These are phyloP conservation scores for Sabuloglossum arenarium DNA, from an alignment of 495 filamentous ascomycete genomes.

Conservation along the genomic window DNA sequence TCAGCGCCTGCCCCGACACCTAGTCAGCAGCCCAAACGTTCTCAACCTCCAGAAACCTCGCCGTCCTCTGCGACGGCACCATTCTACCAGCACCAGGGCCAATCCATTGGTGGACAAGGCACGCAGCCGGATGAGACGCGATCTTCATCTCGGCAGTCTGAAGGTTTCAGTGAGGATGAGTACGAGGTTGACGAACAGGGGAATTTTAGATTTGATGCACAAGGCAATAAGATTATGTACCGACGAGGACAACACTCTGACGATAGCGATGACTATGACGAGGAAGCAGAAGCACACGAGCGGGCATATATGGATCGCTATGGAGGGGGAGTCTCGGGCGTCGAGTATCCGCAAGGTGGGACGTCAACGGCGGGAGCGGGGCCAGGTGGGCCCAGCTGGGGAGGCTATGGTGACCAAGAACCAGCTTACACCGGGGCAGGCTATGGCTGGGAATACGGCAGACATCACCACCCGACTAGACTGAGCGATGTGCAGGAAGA, in stretches of 20 bases:
- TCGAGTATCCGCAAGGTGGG: slow-evolving; percentile 10
- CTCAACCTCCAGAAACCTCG: slow-evolving; percentile 9
- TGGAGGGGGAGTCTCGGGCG: slow-evolving; percentile 10
- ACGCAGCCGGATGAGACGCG: slow-evolving; percentile 11
- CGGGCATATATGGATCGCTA: slow-evolving; percentile 8
- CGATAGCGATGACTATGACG: slow-evolving; percentile 29
- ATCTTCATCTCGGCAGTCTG: slow-evolving; percentile 17
- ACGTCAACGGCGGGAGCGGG: slow-evolving; percentile 9
- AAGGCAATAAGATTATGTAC: slow-evolving; percentile 26
- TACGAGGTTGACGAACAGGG: slow-evolving; percentile 31
- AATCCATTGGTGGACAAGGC: slow-evolving; percentile 11
- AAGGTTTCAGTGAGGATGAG: slow-evolving; percentile 31
- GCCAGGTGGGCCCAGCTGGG: slow-evolving; percentile 9
- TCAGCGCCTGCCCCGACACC: slow-evolving; percentile 15
- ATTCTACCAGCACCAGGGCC: slow-evolving; percentile 16
- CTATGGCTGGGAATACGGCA: slow-evolving; percentile 66
- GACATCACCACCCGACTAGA: slow-evolving; percentile 86
- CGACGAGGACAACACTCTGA: slow-evolving; percentile 21
- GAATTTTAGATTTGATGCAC: slow-evolving; percentile 23
- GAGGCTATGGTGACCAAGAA: slow-evolving; percentile 3
- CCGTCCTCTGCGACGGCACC: slow-evolving; percentile 1
- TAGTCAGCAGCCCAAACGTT: not conserved
- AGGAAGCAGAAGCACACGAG: slow-evolving; percentile 16
- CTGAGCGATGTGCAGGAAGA: slow-evolving; percentile 85
- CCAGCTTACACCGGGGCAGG: slow-evolving; percentile 26